Conservation (phyloP, 179 eudicot genomes). For the Sideroxylon spinosum region DNA sequence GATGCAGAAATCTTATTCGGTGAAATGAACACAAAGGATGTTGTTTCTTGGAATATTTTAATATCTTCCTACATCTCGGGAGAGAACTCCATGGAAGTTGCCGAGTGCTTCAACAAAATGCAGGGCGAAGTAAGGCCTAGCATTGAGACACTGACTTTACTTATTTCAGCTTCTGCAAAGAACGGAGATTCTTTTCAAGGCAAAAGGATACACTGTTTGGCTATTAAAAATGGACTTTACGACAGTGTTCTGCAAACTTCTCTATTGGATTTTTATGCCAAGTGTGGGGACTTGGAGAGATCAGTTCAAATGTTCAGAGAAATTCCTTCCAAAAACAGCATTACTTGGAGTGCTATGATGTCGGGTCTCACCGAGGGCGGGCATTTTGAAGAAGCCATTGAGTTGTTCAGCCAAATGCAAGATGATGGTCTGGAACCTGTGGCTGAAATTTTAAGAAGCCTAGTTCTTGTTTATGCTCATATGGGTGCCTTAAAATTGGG, state of each 20-base stretch:
- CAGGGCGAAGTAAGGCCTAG: constrained; percentile 30
- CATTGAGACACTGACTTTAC: constrained; percentile 39
- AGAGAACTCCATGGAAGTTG: constrained; percentile 17
- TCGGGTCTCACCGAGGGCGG: constrained; percentile 34
- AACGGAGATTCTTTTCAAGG: constrained; percentile 26
- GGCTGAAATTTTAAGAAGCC: constrained; percentile 25
- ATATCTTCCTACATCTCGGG: constrained; percentile 31
- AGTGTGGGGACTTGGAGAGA: constrained; percentile 38
- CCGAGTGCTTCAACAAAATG: constrained; percentile 33
- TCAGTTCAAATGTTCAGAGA: constrained; percentile 33
- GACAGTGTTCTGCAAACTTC: constrained; percentile 42
- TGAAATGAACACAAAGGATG: constrained; percentile 34
- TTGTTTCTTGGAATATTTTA: constrained; percentile 54
- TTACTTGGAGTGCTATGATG: constrained; percentile 43
- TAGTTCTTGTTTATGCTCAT: constrained; percentile 35
- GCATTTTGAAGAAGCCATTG: constrained; percentile 27
- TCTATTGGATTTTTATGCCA: constrained; percentile 44
- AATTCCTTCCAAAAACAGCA: constrained; percentile 24
- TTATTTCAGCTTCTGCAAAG: constrained; percentile 41
- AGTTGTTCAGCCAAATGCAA: constrained; percentile 31
- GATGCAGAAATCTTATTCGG: constrained; percentile 38
- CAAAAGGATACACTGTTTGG: constrained; percentile 46
- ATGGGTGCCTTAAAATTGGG: constrained; percentile 47
- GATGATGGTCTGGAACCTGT: constrained; percentile 22
- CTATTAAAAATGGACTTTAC: constrained; percentile 37